Evolutionary conservation across 306 rosid genomes (phyloP), one percentile per base, ranked within the genome.

Genomic region (Trifolium dubium): DNA sequence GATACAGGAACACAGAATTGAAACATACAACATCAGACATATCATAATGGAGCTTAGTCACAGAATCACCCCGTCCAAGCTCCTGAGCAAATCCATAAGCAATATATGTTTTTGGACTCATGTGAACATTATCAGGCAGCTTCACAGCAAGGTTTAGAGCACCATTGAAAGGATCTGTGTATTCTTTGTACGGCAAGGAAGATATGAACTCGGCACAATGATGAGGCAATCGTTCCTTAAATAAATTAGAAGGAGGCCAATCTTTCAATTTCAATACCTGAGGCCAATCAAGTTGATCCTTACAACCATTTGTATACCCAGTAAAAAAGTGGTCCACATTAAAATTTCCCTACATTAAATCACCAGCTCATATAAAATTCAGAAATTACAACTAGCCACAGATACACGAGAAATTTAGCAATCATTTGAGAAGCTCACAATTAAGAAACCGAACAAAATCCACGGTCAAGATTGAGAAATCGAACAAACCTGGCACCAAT

Each of bases 1-100:
- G 58, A 32, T 58, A 59, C 41, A 54, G 8, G 13, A 44, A 55
- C 34, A 55, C 11, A 2, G n/a, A 55, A 55, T 55, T 23, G 62
- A 55, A 55, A 19, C 62, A 23, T 55, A 23, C 32, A 10, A 3
- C 34, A 55, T 10, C 62, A 4, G 34, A 23, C 62, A 23, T 23
- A 19, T 55, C n/a, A 55, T n/a, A 55, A 55, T 55, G 62, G 3
- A 55, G 62, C 62, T 55, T 55, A 1, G 62, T 55, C 34, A 55
- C 34, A 23, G 13, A 55, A 23, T 55, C 62, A 55, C 62, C 62
- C 10, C 60, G 12, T 29, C 60, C 31, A 18, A 53, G 60, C 60
- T 53, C 60, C 31, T 3, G 18, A 18, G 11, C 13, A 53, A 53
- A 17, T 53, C 60, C 31, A 53, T 18, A 53, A 18, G 31, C 60